Evolutionary conservation across 148 eudicot genomes (phyloP).

Genomic region (Rhododendron williamsianum): DNA sequence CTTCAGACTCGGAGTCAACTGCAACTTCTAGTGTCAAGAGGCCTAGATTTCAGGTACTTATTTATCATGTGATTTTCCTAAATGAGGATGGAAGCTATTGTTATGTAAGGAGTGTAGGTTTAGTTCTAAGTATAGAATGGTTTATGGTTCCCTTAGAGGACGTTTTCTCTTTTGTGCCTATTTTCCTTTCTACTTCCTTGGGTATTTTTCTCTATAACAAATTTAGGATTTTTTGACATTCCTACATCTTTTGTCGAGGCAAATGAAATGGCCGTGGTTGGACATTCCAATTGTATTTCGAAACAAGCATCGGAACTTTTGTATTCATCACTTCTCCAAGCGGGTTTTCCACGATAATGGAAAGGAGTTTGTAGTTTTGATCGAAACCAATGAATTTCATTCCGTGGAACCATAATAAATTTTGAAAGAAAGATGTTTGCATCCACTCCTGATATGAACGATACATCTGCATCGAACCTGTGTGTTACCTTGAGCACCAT

Average conservation of each 20-base stretch:
- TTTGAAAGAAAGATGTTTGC: not conserved
- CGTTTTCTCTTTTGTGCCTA: too few relatives aligned
- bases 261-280: not conserved
- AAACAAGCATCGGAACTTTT: not conserved
- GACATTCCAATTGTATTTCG: too few relatives aligned
- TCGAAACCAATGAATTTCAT: not conserved
- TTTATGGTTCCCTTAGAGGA: not conserved
- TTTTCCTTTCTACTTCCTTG: too few relatives aligned
- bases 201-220: not conserved
- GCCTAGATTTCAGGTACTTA: conserved; percentile 60
- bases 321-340: not conserved
- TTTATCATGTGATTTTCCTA: conserved; percentile 3
- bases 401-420: not conserved
- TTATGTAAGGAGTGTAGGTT: not conserved
- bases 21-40: conserved; percentile 71
- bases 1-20: conserved; percentile 75
- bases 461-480: not conserved
- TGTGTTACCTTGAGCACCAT: too few relatives aligned
- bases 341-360: not conserved
- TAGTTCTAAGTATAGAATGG: not conserved
- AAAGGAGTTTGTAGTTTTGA: not conserved
- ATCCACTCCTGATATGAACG: not conserved
- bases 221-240: not conserved
- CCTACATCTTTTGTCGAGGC: not conserved
- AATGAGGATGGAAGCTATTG: not conserved